phyloP scores from a whole-genome alignment of 2,329 filamentous ascomycete genomes.

The Fusarium decemcellulare region DNA sequence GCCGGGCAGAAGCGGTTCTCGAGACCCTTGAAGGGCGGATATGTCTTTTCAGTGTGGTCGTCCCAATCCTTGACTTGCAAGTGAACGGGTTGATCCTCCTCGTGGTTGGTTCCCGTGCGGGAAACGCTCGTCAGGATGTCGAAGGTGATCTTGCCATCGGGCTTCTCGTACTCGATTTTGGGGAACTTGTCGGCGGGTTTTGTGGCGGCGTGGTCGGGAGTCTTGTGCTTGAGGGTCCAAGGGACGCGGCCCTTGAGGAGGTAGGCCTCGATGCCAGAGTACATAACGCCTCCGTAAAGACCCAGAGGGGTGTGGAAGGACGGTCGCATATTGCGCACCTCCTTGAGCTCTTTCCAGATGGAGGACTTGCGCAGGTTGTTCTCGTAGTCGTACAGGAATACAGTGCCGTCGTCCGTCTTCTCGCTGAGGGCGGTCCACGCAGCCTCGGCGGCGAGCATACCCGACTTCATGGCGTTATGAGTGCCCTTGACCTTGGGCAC shows the following conservation, averaged over 20 bases:
- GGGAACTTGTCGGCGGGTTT: conserved; percentile 82
- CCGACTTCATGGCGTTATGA: conserved; percentile 97
- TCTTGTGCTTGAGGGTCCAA: conserved; percentile 92
- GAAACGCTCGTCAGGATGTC: conserved; percentile 97
- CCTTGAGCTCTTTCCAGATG: conserved; percentile 95
- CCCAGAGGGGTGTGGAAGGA: conserved; percentile 92
- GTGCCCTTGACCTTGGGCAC: conserved; percentile 99
- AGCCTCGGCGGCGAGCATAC: conserved; percentile 95
- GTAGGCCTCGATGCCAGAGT: conserved; percentile 94
- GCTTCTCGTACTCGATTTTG: conserved; percentile 98
- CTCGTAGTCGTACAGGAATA: conserved; percentile 97
- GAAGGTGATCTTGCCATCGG: conserved; percentile 94
- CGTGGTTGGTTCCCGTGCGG: conserved; percentile 96
- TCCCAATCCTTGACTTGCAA: conserved; percentile 97
- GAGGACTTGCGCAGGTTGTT: conserved; percentile 85
- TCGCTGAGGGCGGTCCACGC: conserved; percentile 81
- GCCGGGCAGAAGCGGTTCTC: conserved; percentile 98
- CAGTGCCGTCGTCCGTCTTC: conserved; percentile 71
- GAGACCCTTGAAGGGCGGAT: conserved; percentile 89
- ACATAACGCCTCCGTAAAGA: conserved; percentile 89
- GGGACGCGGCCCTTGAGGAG: conserved; percentile 87
- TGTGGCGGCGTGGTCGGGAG: conserved; percentile 83
- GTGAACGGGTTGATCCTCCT: conserved; percentile 98
- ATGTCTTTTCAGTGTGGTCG: conserved; percentile 85
- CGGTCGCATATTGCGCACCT: conserved; percentile 97